Evolutionary conservation across 768 basidiomycete species (phyloP).

Genomic region (Pseudohyphozyma bogoriensis): DNA sequence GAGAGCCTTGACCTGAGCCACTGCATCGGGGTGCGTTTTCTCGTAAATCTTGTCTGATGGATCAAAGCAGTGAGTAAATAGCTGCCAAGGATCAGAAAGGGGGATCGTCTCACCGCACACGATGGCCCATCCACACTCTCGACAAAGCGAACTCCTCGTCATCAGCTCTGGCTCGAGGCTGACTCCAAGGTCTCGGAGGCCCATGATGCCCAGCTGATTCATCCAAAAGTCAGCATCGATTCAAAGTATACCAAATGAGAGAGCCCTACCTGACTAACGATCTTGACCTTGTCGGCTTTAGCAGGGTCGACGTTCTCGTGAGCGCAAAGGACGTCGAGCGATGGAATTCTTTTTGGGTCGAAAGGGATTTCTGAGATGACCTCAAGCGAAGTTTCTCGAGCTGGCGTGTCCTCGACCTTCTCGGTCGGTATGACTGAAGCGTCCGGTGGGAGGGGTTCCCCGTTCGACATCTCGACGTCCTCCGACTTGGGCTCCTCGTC

Average conservation of each 20-base stretch:
- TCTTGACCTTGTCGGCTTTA: slow-evolving; percentile 56
- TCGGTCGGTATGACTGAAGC: too few relatives aligned
- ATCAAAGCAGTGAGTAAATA: too few relatives aligned
- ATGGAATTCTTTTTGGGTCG: too few relatives aligned
- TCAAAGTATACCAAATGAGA: not conserved
- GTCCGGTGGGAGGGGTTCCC: too few relatives aligned
- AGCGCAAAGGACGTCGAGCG: slow-evolving; percentile 52
- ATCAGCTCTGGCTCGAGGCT: slow-evolving; percentile 46
- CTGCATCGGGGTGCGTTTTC: not conserved
- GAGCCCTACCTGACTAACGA: slow-evolving; percentile 48
- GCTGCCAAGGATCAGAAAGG: not conserved
- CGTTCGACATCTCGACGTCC: too few relatives aligned
- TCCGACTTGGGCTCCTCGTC: too few relatives aligned
- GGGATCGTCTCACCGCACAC: slow-evolving; percentile 4
- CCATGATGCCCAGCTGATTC: slow-evolving; percentile 37
- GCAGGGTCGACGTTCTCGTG: slow-evolving; percentile 56
- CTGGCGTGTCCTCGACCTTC: not conserved
- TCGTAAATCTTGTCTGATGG: slow-evolving; percentile 9
- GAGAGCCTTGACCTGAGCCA: not conserved
- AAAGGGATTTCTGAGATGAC: too few relatives aligned
- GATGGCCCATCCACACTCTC: slow-evolving; percentile 47
- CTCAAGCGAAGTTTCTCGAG: not conserved
- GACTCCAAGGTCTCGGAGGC: slow-evolving; percentile 40
- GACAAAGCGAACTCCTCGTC: slow-evolving; percentile 49
- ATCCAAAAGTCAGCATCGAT: not conserved